Conservation (phyloP, 257 asterid species). For the Nicotiana obtusifolia region DNA sequence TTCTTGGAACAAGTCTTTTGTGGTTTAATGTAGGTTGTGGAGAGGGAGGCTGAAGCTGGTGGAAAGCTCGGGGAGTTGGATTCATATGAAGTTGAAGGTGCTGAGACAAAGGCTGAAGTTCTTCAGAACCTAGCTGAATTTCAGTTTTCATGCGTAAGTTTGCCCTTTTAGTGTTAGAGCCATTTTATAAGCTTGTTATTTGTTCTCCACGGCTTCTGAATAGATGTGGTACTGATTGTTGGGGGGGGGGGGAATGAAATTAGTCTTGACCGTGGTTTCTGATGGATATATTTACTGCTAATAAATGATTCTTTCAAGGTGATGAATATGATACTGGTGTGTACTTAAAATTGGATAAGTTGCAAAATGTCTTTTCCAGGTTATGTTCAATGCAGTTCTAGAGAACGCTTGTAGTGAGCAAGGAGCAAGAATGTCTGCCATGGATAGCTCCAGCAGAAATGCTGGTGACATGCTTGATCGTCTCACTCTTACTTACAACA, state of each 20-base stretch:
- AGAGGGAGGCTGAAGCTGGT: slow-evolving; percentile 92
- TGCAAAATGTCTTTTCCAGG: slow-evolving; percentile 34
- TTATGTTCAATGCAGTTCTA: slow-evolving; percentile 80
- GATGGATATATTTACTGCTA: not conserved
- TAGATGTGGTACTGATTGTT: not conserved
- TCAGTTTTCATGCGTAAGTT: slow-evolving; percentile 82
- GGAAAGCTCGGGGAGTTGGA: slow-evolving; percentile 91
- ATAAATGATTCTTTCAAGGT: not conserved
- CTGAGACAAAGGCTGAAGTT: slow-evolving; percentile 86
- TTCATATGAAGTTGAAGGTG: slow-evolving; percentile 89
- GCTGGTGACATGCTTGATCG: slow-evolving; percentile 99
- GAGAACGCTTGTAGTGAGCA: slow-evolving; percentile 99
- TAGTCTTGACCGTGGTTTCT: not conserved
- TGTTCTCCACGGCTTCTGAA: not conserved
- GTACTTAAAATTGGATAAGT: not conserved
- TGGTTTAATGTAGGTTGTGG: slow-evolving; percentile 45
- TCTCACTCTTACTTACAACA: slow-evolving; percentile 92
- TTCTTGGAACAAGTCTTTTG: slow-evolving; percentile 6
- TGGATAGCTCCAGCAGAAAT: slow-evolving; percentile 99
- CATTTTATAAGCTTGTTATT: not conserved
- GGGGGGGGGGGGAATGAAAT: not conserved
- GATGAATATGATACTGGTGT: not conserved
- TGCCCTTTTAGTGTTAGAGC: slow-evolving; percentile 10
- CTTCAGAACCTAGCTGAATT: slow-evolving; percentile 96
- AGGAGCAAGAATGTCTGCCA: slow-evolving; percentile 99